phyloP scores from a whole-genome alignment of 331 rosid species.

The Pyrus hybrid region DNA sequence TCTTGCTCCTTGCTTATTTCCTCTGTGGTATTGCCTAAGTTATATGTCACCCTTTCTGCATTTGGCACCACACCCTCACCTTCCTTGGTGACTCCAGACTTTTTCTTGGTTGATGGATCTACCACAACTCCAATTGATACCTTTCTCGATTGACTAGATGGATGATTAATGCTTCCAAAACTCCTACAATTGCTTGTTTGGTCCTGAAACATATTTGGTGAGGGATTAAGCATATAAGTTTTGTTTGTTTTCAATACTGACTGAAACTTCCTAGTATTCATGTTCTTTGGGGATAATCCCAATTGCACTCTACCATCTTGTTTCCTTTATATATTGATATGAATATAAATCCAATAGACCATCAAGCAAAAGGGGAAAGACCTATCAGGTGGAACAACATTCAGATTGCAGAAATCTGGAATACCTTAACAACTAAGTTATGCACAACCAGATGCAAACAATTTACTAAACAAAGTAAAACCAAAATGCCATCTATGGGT shows the following conservation, averaged over 20 bases:
- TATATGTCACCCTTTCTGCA: conserved; percentile 30
- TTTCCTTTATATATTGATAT: background rate
- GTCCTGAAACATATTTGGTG: conserved; percentile 36
- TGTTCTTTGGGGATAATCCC: background rate
- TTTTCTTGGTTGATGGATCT: conserved; percentile 19
- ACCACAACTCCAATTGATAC: conserved; percentile 79
- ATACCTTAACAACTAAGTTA: background rate
- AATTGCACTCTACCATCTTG: background rate
- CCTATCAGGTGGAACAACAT: background rate
- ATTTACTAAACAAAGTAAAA: background rate
- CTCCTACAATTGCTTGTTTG: conserved; percentile 44
- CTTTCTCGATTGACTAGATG: conserved; percentile 78
- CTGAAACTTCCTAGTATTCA: background rate
- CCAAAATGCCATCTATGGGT: background rate
- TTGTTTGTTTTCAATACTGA: background rate
- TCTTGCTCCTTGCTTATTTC: conserved; percentile 32
- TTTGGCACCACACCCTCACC: conserved; percentile 12
- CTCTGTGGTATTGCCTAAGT: conserved; percentile 21
- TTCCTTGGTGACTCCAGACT: conserved; percentile 22
- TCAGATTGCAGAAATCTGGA: background rate
- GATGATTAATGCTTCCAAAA: conserved; percentile 50
- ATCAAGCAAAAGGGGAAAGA: background rate
- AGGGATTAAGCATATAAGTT: background rate
- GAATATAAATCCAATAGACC: background rate
- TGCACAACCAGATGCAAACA: background rate